phyloP scores from a whole-genome alignment of 768 basidiomycete genomes.

The Leccinum olivaceopallidum region DNA sequence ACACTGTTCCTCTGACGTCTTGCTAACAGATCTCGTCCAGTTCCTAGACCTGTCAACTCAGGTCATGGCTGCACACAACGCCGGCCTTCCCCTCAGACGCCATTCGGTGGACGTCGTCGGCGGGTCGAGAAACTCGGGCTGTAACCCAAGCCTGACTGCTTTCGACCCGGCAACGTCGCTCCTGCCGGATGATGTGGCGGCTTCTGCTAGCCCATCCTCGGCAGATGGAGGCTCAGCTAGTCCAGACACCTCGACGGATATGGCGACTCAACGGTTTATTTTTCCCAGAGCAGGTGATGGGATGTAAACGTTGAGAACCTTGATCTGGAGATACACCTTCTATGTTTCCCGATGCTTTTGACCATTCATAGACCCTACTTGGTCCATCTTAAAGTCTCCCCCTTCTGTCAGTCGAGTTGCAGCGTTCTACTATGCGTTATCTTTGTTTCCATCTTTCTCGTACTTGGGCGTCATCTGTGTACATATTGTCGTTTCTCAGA shows the following conservation, averaged over 20 bases:
- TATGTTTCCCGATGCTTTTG: slow-evolving; percentile 1
- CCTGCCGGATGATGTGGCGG: slow-evolving; percentile 17
- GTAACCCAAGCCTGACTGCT: slow-evolving; percentile 10
- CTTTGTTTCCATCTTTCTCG: neutral
- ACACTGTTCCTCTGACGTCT: neutral
- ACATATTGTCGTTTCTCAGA: neutral
- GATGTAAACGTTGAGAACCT: slow-evolving; percentile 18
- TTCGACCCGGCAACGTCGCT: slow-evolving; percentile 21
- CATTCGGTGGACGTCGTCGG: slow-evolving; percentile 31
- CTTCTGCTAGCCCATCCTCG: slow-evolving; percentile 26
- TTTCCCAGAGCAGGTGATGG: slow-evolving; percentile 19
- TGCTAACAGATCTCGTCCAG: slow-evolving; percentile 7
- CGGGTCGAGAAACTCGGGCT: slow-evolving; percentile 13
- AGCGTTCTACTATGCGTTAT: neutral
- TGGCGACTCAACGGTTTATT: slow-evolving; percentile 15
- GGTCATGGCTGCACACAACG: slow-evolving; percentile 28
- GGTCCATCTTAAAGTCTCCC: slow-evolving; percentile 1
- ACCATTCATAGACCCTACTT: slow-evolving; percentile 5
- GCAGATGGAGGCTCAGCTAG: slow-evolving; percentile 20
- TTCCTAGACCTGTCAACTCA: slow-evolving; percentile 32
- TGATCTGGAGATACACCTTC: slow-evolving; percentile 1
- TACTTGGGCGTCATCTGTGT: neutral
- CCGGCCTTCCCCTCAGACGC: slow-evolving; percentile 30
- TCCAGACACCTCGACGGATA: slow-evolving; percentile 22
- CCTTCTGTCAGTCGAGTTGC: neutral